Evolutionary conservation across 176 grass and related monocot species (phyloP).

Genomic region (Oryza longistaminata): DNA sequence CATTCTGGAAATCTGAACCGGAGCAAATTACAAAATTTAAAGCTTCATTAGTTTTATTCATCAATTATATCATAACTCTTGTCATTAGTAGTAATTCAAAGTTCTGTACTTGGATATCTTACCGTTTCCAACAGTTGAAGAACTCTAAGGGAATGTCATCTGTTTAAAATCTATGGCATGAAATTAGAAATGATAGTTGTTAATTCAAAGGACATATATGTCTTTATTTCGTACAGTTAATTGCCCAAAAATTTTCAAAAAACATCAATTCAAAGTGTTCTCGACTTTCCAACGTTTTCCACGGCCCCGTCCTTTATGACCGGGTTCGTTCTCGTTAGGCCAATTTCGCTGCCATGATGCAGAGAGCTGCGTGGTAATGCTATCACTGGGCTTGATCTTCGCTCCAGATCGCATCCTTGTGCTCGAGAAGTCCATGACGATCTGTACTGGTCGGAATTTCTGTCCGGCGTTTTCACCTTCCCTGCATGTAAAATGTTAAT

Average conservation of each 20-base stretch:
- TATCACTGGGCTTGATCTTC: slow-evolving; percentile 48
- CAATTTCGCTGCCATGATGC: slow-evolving; percentile 79
- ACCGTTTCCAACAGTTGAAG: slow-evolving; percentile 95
- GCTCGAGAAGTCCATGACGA: slow-evolving; percentile 67
- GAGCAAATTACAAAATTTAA: background rate
- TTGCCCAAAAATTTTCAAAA: too few relatives aligned
- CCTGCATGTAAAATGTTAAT: slow-evolving; percentile 34
- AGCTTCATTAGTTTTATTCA: background rate
- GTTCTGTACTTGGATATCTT: background rate
- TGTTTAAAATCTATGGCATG: slow-evolving; percentile 11
- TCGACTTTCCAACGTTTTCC: slow-evolving; percentile 51
- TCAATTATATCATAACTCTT: background rate
- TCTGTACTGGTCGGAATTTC: slow-evolving; percentile 50
- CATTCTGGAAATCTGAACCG: slow-evolving; percentile 50
- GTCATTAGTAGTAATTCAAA: background rate
- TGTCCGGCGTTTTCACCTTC: slow-evolving; percentile 40
- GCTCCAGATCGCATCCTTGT: slow-evolving; percentile 50
- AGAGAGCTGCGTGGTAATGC: slow-evolving; percentile 57
- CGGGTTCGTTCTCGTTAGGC: slow-evolving; percentile 74
- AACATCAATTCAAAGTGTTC: too few relatives aligned
- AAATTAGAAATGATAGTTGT: too few relatives aligned
- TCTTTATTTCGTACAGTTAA: too few relatives aligned
- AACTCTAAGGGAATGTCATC: slow-evolving; percentile 72
- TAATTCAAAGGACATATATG: too few relatives aligned
- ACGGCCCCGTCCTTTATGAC: slow-evolving; percentile 44